Conservation (phyloP, 805 yeast species). For the Starmera quercuum region DNA sequence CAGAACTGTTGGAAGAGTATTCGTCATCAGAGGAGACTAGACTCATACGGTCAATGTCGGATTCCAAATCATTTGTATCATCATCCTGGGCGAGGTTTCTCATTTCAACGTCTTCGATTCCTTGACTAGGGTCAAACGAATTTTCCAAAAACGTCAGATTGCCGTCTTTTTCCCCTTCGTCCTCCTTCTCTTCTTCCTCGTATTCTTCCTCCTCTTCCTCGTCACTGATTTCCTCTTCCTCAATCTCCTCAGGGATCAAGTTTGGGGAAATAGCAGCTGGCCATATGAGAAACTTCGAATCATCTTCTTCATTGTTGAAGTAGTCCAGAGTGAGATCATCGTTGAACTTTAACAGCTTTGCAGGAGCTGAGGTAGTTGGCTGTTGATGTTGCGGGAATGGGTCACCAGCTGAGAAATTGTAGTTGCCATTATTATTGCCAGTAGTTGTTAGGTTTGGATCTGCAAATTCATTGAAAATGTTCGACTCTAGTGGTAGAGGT, state of each 20-base stretch:
- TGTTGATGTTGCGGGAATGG: not conserved
- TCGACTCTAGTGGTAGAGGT: slow-evolving; percentile 3
- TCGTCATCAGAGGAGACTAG: slow-evolving; percentile 30
- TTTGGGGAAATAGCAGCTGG: slow-evolving; percentile 12
- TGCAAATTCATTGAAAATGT: slow-evolving; percentile 17
- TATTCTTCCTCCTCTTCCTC: slow-evolving; percentile 15
- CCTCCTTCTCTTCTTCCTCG: not conserved
- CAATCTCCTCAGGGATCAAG: slow-evolving; percentile 17
- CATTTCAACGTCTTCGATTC: slow-evolving; percentile 6
- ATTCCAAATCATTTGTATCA: slow-evolving; percentile 25
- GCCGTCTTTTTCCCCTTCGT: not conserved
- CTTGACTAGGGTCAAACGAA: not conserved
- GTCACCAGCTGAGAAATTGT: not conserved
- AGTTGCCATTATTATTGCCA: not conserved
- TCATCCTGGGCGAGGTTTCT: slow-evolving; percentile 3
- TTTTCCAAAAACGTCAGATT: not conserved
- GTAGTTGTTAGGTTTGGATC: slow-evolving; percentile 20
- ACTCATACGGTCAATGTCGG: slow-evolving; percentile 36
- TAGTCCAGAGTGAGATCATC: slow-evolving; percentile 19
- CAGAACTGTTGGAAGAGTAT: slow-evolving; percentile 25
- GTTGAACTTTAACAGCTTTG: slow-evolving; percentile 18
- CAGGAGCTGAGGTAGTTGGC: slow-evolving; percentile 2
- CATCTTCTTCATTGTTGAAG: slow-evolving; percentile 16
- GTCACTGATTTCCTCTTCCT: slow-evolving; percentile 18
- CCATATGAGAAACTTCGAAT: slow-evolving; percentile 13